Evolutionary conservation across 768 basidiomycete genomes (phyloP), one percentile per base, ranked within the genome.

Genomic region (Termitomyces sp.): DNA sequence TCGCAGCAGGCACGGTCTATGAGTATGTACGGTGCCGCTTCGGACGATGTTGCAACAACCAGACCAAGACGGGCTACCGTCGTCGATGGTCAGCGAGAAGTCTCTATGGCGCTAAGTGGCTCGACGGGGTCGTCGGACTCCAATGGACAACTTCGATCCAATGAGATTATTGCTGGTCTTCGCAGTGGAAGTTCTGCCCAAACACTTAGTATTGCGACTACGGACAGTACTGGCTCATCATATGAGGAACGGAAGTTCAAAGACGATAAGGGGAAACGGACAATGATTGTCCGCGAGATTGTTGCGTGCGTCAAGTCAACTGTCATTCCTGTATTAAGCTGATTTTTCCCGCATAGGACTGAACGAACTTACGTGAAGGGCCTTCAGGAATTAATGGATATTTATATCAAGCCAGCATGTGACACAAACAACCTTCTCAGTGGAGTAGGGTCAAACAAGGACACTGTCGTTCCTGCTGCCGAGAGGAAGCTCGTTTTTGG

Each of bases 331-430:
- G 20, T 13, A 30, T 26, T 35, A 9, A 49, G 24, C 35, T 56
- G 11, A 60, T 28, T 38, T 18, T 41, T 55, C 44, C 32, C 57
- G n/a, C 62, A 36, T 66, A 93, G 92, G 65, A 98, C 96, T 45
- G 97, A 99, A 72, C 81, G 90, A 60, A 94, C 94, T 1, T 99
- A 99, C 71, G 92, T 96, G 59, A 88, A 88, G 62, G 90, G 93
- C n/a, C 74, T 99, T 33, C 87, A 92, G 66, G 96, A 97, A 70
- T 83, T 99, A 9, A 86, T 95, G 51, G 90, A 93, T 58, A 96
- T 99, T 52, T 99, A 98, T 68, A 90, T 98, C 73, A 88, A 85
- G 67, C 94, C 94, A 45, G 87, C 89, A 5, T 77, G 83, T 10
- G 81, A 81, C 26, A 79, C 87, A 3, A 85, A 89, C 55, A 88